Evolutionary conservation across 805 yeast species (phyloP), one percentile per base, ranked within the genome.

Genomic region (Saccharomycopsis oosterbeekiorum): DNA sequence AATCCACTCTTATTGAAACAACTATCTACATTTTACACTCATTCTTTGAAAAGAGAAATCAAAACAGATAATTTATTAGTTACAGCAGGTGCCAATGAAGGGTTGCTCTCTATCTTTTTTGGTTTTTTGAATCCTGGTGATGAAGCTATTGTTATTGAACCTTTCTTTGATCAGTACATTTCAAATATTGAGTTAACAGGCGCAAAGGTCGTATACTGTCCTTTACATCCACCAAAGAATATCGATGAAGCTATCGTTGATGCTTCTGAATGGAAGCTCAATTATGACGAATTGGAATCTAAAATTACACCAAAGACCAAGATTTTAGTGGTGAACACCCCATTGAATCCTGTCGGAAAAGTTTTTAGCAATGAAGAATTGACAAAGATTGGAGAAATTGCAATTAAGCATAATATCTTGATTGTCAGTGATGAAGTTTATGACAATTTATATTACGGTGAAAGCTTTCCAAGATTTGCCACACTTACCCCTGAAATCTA

Each of bases 71-170:
- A 90, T 69, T 78, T 94, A 51, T 83, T 86, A 60, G 86, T 93
- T 47, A 89, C 97, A 55, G 91, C 98, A 1, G 99, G 99, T 60
- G 99, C 99, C 55, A 94, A 94, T 69, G 98, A 94, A 75, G 98
- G 97, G 42, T 88, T 94, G 78, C 79, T 89, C 59, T 75, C 97
- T 1, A 84, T 87, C 2, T 85, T 92, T 70, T 86, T 90, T 62
- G 99, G 96, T 0, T 86, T 91, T 67, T 74, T 94, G 65, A 81
- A 88, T 55, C 82, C 84, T 1, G 97, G 96, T 24, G 99, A 94
- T 69, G 99, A 94, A 73, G 99, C 86, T 29, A 88, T 94, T 71
- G 97, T 94, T 14, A 88, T 94, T 70, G 96, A 93, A 73, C 99
- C 99, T 2, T 94, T 91, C 71, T 94, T 94, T 70, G 99, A 94